Evolutionary conservation across 2,329 filamentous ascomycete species (phyloP), one percentile per base, ranked within the genome.

Genomic region (Ascomycota sp.): DNA sequence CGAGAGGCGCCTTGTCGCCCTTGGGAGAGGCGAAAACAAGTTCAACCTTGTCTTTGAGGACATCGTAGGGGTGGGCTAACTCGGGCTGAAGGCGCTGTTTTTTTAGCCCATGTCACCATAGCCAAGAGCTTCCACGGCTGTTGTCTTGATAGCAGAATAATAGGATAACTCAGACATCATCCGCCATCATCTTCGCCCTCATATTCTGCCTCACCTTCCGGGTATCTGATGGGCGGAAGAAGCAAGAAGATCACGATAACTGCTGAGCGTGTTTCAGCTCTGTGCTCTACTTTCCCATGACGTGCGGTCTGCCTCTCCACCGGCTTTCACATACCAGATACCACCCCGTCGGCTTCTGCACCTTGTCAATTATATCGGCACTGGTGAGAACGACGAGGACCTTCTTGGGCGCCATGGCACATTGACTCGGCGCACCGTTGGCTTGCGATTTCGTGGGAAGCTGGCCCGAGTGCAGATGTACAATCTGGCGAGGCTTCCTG

Each of bases 361-460:
- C 57, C 43, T 55, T 48, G 36, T 39, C 40, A 43, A 69, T 59
- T 50, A 57, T 53, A 47, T 49, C 52, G 49, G 67, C 61, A 39
- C 73, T 80, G 41, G 72, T 77, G 39, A 81, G 67, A 37, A 82
- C 68, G 50, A 80, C 56, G 56, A 82, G 73, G 41, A 81, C 56
- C 51, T 75, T 76, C 51, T 75, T 76, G 43, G 58, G 61, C 27
- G 59, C 55, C 61, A 66, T 66, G 16, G 16, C 16, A 21, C 16
- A 21, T 21, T 21, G 16, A 21, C 16, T 21, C 16, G 16, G 16
- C 16, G 16, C 16, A 21, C 16, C 3, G 3, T 5, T 21, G 16
- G 16, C 16, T 21, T 21, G 16, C 16, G 16, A 21, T 21, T 21
- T 21, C 16, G 16, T 21, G 5, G 5, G 16, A 21, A 21, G 16